Conservation (phyloP, 148 eudicot species). For the Gaultheria prostrata region DNA sequence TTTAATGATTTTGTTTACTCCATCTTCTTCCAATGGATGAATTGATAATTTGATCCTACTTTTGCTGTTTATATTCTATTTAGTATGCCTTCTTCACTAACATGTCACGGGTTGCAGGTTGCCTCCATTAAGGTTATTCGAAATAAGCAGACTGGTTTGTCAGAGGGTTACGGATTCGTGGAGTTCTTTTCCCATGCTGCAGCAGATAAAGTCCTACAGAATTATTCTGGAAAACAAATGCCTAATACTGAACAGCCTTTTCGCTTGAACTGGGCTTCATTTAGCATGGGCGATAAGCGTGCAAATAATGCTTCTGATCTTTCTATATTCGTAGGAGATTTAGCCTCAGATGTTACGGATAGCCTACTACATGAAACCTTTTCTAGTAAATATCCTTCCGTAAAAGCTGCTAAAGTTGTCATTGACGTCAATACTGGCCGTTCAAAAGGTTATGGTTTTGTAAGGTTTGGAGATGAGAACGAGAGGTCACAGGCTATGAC, state of each 20-base stretch:
- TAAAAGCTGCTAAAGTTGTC: slow-evolving; percentile 96
- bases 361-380: slow-evolving; percentile 71
- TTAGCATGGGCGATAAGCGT: slow-evolving; percentile 92
- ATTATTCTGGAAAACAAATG: slow-evolving; percentile 55
- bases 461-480: slow-evolving; percentile 90
- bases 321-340: slow-evolving; percentile 97
- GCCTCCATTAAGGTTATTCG: slow-evolving; percentile 79
- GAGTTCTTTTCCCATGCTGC: slow-evolving; percentile 66
- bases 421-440: slow-evolving; percentile 89
- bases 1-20: not conserved
- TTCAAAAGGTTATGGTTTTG: slow-evolving; percentile 95
- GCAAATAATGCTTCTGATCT: slow-evolving; percentile 78
- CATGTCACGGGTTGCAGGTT: slow-evolving; percentile 41
- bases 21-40: not conserved
- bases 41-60: not conserved
- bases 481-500: slow-evolving; percentile 87
- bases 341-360: slow-evolving; percentile 96
- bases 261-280: slow-evolving; percentile 92
- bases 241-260: slow-evolving; percentile 81
- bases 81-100: slow-evolving; percentile 3
- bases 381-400: slow-evolving; percentile 75
- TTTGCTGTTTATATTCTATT: not conserved
- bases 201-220: slow-evolving; percentile 78
- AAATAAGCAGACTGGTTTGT: slow-evolving; percentile 73
- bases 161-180: slow-evolving; percentile 98